A percentile compares a stretch with the other conserved stretches of the same genome.
Conservation (phyloP, 2,329 filamentous ascomycete species). For the Ascochyta pisi region DNA sequence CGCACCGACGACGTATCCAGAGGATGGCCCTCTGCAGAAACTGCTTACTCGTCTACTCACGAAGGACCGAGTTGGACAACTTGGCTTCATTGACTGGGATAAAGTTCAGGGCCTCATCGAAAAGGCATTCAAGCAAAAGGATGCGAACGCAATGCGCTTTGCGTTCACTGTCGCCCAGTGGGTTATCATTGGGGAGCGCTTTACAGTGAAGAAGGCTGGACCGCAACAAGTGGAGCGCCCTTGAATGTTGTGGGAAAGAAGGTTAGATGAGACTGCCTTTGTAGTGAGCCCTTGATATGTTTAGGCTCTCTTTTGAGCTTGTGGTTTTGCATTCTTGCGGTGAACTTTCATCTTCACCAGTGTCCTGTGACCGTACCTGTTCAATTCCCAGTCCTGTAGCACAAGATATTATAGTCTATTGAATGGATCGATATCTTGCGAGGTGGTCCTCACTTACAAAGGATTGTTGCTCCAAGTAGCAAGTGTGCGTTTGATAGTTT, state of each 20-base stretch:
- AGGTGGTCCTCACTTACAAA: too few relatives aligned
- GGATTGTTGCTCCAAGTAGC: too few relatives aligned
- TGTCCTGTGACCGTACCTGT: too few relatives aligned
- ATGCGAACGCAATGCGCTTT: slow-evolving; percentile 46
- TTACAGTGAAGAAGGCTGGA: slow-evolving; percentile 48
- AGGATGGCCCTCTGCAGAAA: slow-evolving; percentile 54
- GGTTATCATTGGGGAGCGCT: slow-evolving; percentile 54
- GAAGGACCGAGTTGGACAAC: slow-evolving; percentile 27
- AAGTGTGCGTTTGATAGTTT: too few relatives aligned
- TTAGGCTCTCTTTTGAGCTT: too few relatives aligned
- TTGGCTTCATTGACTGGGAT: slow-evolving; percentile 47
- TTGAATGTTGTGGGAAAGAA: not conserved
- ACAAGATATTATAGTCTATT: too few relatives aligned
- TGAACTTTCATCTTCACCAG: too few relatives aligned
- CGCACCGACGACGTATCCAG: slow-evolving; percentile 53
- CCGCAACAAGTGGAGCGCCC: not conserved
- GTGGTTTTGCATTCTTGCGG: too few relatives aligned
- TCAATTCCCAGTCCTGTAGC: too few relatives aligned
- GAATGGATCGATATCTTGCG: too few relatives aligned
- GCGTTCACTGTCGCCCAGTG: slow-evolving; percentile 52
- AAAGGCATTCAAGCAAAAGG: slow-evolving; percentile 28
- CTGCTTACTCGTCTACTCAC: slow-evolving; percentile 35
- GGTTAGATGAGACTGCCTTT: not conserved
- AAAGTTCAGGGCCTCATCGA: slow-evolving; percentile 27
- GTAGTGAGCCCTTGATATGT: too few relatives aligned